Evolutionary conservation across 2,329 filamentous ascomycete genomes (phyloP).

Genomic region (Monilinia aucupariae): DNA sequence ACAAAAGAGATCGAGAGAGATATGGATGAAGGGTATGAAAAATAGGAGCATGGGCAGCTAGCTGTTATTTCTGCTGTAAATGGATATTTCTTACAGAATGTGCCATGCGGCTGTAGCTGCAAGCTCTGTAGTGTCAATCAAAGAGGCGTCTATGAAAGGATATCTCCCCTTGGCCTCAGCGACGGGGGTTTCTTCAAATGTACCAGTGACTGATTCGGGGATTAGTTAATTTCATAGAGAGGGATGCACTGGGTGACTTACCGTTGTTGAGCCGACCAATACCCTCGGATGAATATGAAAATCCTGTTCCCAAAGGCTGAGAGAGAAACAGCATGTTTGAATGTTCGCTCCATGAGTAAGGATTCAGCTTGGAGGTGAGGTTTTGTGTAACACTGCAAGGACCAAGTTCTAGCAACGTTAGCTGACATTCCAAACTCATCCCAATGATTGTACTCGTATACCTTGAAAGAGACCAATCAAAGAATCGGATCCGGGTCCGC

Average conservation of each 20-base stretch:
- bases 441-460: slow-evolving; percentile 10
- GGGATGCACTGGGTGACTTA: background rate
- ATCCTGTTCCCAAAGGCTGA: slow-evolving; percentile 62
- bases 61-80: background rate
- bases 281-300: slow-evolving; percentile 50
- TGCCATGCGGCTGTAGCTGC: slow-evolving; percentile 52
- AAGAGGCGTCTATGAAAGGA: slow-evolving; percentile 39
- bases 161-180: slow-evolving; percentile 25
- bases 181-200: slow-evolving; percentile 22
- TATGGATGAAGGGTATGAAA: background rate
- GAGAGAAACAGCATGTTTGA: slow-evolving; percentile 48
- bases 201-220: slow-evolving; percentile 9
- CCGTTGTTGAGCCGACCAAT: slow-evolving; percentile 26
- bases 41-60: background rate
- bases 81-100: slow-evolving; percentile 35
- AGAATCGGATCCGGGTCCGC: slow-evolving; percentile 47
- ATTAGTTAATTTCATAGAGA: background rate
- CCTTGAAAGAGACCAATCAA: slow-evolving; percentile 49
- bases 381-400: slow-evolving; percentile 39
- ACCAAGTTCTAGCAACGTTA: slow-evolving; percentile 34
- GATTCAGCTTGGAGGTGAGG: slow-evolving; percentile 38
- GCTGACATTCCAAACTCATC: background rate
- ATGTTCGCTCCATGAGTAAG: slow-evolving; percentile 58
- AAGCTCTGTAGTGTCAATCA: slow-evolving; percentile 50
- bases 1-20: background rate